These are phyloP conservation scores for Aspergillus tamarii DNA, from an alignment of 2,329 filamentous ascomycete species.

Conservation along the genomic window DNA sequence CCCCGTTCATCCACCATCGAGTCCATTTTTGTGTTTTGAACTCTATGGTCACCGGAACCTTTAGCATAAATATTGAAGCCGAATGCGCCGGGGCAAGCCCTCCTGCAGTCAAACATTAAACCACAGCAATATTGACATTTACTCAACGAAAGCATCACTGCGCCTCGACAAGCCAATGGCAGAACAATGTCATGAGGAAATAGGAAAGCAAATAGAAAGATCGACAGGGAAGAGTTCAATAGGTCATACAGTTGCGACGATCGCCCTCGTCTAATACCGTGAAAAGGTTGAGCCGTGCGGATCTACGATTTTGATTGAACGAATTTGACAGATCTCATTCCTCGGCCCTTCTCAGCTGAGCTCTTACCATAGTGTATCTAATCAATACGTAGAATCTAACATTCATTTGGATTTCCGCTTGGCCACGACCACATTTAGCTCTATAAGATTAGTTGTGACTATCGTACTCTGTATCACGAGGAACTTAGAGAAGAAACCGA, in stretches of 20 bases:
- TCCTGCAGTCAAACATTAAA: background rate
- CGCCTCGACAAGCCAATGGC: background rate
- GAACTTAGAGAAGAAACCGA: background rate
- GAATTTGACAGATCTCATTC: no score
- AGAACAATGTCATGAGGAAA: background rate
- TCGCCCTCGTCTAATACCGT: no score
- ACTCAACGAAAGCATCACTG: background rate
- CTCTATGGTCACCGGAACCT: no score
- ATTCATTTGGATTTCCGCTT: background rate
- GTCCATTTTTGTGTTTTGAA: background rate
- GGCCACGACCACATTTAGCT: background rate
- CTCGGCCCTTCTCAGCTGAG: no score
- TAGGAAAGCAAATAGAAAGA: background rate
- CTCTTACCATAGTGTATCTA: background rate
- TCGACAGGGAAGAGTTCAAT: background rate
- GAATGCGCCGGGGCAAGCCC: background rate
- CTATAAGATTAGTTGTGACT: no score
- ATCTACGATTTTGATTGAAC: no score
- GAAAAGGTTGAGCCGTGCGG: no score
- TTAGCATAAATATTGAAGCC: background rate
- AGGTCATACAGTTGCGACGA: background rate
- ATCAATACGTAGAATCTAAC: background rate
- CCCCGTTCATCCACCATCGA: no score
- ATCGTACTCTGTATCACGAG: background rate
- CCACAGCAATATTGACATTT: background rate